Evolutionary conservation across 2,329 filamentous ascomycete genomes (phyloP), one percentile per base, ranked within the genome.

Genomic region (Knoxdaviesia capensis): DNA sequence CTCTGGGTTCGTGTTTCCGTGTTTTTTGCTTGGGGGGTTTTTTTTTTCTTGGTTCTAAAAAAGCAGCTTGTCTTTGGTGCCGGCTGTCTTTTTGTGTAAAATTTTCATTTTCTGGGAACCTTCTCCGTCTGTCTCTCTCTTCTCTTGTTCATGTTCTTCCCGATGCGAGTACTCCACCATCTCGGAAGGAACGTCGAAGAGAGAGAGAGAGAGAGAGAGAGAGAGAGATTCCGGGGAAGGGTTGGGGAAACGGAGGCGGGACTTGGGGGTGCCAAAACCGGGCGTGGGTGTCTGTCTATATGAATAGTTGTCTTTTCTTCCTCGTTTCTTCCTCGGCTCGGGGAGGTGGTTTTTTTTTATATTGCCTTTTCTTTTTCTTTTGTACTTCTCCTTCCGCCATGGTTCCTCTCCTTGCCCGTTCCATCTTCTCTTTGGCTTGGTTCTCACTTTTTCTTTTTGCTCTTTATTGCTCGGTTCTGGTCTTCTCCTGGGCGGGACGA

Each of bases 171-270:
- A 20, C 3, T 2, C 20, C 20, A 20, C 20, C 20, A 20, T 20
- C 3, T 20, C 20, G 20, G 20, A 3, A 20, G 20, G 20, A 20
- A 20, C 20, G 20, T 20, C 2, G 20, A 20, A 20, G 20, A 20
- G 20, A 20, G 20, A 20, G 20, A 46, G 41, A 45, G 41, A 20
- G 20, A 20, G 20, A 20, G 20, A 20, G 20, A 46, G 41, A 45
- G 41, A 40, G 40, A 11, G 34, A 42, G 31, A 33, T 37, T 34
- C 32, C 29, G 32, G 11, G 40, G 41, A 41, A 38, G 9, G 32
- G n/a, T 31, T 7, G 38, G 29, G 29, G 38, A 33, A 37, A 9
- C 6, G 10, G 7, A 7, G 10, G n/a, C 31, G 31, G 32, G n/a
- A 30, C 34, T 31, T 6, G 2, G 7, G 5, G 8, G 31, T n/a